These are phyloP conservation scores for Posidonia oceanica DNA, from an alignment of 116 monocot genomes.

Conservation along the genomic window DNA sequence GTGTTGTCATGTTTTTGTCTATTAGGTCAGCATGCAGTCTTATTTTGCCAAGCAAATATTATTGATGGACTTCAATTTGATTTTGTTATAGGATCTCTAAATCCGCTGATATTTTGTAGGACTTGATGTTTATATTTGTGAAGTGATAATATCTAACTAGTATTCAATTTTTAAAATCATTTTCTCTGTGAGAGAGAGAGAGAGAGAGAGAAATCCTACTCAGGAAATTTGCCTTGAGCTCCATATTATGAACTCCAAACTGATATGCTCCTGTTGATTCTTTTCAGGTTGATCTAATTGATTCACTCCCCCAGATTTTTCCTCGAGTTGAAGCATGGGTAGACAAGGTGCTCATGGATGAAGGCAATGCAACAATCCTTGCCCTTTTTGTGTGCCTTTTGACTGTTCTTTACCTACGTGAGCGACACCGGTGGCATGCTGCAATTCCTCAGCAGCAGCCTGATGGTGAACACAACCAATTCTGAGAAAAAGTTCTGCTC, in stretches of 20 bases:
- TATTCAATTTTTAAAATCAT: too few relatives aligned
- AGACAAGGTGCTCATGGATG: conserved; percentile 74
- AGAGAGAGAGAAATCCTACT: too few relatives aligned
- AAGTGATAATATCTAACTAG: too few relatives aligned
- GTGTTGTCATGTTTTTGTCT: too few relatives aligned
- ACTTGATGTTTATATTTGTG: too few relatives aligned
- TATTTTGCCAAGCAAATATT: too few relatives aligned
- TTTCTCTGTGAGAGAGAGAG: too few relatives aligned
- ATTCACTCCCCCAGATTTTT: conserved; percentile 64
- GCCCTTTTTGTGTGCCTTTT: conserved; percentile 71
- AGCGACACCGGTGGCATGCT: conserved; percentile 61
- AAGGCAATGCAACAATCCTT: conserved; percentile 79
- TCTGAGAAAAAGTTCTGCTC: neutral
- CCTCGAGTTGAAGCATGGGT: conserved; percentile 77
- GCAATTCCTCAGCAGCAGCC: conserved; percentile 24
- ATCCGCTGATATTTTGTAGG: too few relatives aligned
- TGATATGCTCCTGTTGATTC: neutral
- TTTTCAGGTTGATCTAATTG: conserved; percentile 58
- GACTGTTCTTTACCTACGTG: conserved; percentile 84
- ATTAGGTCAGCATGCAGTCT: too few relatives aligned
- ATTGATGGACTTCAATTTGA: too few relatives aligned
- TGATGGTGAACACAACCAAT: conserved; percentile 16
- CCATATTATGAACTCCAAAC: neutral
- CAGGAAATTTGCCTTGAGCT: too few relatives aligned
- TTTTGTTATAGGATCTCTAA: too few relatives aligned